A percentile compares a stretch with the other conserved stretches of the same genome.
Conservation (phyloP, 176 grass and related monocot genomes). For the Oryza glaberrima region DNA sequence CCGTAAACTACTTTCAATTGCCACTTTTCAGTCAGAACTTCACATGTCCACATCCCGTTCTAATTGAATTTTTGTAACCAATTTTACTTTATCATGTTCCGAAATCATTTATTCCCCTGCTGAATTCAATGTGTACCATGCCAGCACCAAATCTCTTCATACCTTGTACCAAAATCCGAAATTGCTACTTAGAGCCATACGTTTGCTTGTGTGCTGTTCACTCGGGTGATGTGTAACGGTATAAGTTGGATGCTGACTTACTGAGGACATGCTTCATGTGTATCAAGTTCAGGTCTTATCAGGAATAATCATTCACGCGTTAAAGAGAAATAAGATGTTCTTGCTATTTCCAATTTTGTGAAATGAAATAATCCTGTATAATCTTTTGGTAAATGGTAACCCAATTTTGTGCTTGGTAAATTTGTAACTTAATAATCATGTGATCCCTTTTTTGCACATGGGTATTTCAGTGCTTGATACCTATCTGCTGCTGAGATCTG, state of each 20-base stretch:
- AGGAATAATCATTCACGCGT: neutral
- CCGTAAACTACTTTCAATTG: neutral
- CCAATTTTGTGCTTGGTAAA: neutral
- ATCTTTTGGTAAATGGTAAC: neutral
- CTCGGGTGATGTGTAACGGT: neutral
- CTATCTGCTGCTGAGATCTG: slow-evolving; percentile 17
- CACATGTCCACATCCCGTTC: neutral
- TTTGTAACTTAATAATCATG: slow-evolving; percentile 5
- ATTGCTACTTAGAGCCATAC: neutral
- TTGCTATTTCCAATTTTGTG: neutral
- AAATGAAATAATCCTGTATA: neutral
- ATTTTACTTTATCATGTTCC: neutral
- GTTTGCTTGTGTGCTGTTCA: neutral
- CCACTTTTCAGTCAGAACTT: neutral
- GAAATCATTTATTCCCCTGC: slow-evolving; percentile 8
- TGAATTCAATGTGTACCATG: neutral
- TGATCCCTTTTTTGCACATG: neutral
- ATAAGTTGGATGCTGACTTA: neutral
- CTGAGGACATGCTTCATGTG: neutral
- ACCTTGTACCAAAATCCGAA: neutral
- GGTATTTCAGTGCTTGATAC: slow-evolving; percentile 2
- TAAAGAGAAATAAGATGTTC: neutral
- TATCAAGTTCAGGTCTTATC: neutral
- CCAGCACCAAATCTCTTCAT: neutral
- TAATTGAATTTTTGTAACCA: neutral